Percentiles rank a stretch among this genome's conserved stretches.
Evolutionary conservation across 352 stramenopile species (phyloP).

Genomic region (Globisporangium uncinulatum): DNA sequence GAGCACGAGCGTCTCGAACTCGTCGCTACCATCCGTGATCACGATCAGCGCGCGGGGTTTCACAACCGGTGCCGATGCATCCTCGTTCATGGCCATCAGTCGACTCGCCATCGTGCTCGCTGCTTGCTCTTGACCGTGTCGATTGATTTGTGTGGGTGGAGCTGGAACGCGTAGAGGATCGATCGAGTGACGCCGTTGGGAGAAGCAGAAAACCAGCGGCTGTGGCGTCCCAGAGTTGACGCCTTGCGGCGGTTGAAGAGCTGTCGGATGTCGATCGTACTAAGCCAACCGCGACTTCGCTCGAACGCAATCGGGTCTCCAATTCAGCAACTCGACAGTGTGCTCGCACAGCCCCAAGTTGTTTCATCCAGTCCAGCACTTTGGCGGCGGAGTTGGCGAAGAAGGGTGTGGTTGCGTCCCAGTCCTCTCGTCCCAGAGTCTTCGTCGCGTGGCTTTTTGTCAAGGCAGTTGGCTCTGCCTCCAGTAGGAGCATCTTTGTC

Average conservation of each 20-base stretch:
- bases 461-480: background rate
- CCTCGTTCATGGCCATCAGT: slow-evolving; percentile 7
- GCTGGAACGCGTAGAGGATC: background rate
- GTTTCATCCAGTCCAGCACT: too few relatives aligned
- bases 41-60: slow-evolving; percentile 61
- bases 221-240: background rate
- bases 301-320: too few relatives aligned
- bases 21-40: slow-evolving; percentile 57
- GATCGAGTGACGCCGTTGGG: background rate
- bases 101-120: slow-evolving; percentile 8
- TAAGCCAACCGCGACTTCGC: too few relatives aligned
- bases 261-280: too few relatives aligned
- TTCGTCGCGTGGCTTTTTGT: background rate
- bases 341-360: too few relatives aligned
- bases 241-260: too few relatives aligned
- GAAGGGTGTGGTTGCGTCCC: background rate
- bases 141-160: slow-evolving; percentile 5
- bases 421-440: background rate
- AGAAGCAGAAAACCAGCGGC: background rate
- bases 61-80: slow-evolving; percentile 19
- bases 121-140: slow-evolving; percentile 1
- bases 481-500: background rate
- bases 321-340: too few relatives aligned
- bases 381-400: background rate
- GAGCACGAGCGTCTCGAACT: slow-evolving; percentile 59